A percentile compares a stretch with the other conserved stretches of the same genome.
phyloP scores from a whole-genome alignment of 2,329 filamentous ascomycete species.

The Pseudogymnoascus sp. region DNA sequence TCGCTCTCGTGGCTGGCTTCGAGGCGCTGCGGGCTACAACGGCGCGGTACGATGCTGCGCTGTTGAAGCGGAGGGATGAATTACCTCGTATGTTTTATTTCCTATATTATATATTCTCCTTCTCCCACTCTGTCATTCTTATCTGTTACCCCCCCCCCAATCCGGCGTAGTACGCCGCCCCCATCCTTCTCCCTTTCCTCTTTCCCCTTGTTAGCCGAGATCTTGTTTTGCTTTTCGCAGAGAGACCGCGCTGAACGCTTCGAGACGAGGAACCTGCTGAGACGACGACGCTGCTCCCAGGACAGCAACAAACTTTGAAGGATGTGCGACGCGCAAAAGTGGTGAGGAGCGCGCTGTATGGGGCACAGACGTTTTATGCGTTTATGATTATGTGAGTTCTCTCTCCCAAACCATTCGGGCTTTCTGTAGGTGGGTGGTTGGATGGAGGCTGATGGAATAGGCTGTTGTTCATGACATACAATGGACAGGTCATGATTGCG shows the following conservation, averaged over 20 bases:
- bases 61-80: slow-evolving; percentile 17
- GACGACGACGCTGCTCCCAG: slow-evolving; percentile 51
- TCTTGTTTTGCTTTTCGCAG: not conserved
- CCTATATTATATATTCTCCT: not conserved
- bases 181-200: not conserved
- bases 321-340: slow-evolving; percentile 62
- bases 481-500: slow-evolving; percentile 92
- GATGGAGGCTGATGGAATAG: slow-evolving; percentile 36
- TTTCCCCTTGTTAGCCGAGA: not conserved
- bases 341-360: slow-evolving; percentile 77
- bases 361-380: slow-evolving; percentile 91
- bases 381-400: slow-evolving; percentile 95
- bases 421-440: not conserved
- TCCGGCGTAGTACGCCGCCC: not conserved
- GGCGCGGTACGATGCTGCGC: slow-evolving; percentile 61
- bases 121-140: too few species aligned
- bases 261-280: slow-evolving; percentile 41
- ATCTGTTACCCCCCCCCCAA: not conserved
- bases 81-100: slow-evolving; percentile 23
- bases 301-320: slow-evolving; percentile 62
- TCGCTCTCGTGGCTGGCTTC: slow-evolving; percentile 82
- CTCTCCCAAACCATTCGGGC: not conserved
- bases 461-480: slow-evolving; percentile 99
- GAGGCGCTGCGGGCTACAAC: slow-evolving; percentile 74
- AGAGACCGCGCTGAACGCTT: slow-evolving; percentile 18